phyloP scores from a whole-genome alignment of 192 early-diverging fungal species.

The Backusella psychrophila region DNA sequence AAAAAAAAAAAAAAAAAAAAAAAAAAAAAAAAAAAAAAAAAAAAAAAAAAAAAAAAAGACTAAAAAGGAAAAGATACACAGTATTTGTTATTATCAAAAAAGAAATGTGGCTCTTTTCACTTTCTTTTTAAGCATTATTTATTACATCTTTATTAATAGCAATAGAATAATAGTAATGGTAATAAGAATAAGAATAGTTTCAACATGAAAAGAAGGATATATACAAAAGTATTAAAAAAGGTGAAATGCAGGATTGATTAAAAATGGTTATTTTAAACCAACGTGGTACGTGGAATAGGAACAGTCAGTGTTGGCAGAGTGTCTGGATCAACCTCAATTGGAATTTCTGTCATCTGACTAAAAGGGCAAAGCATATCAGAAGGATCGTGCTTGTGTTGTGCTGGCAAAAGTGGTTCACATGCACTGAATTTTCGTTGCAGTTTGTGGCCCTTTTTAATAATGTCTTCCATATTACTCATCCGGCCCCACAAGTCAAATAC shows the following conservation, averaged over 20 bases:
- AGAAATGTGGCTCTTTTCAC: not conserved
- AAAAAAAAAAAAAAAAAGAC: not conserved
- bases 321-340: not conserved
- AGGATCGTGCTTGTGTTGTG: constrained; percentile 22
- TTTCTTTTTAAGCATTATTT: not conserved
- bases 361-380: constrained; percentile 42
- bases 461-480: not conserved
- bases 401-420: constrained; percentile 24
- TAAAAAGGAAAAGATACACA: not conserved
- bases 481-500: constrained; percentile 50
- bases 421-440: constrained; percentile 42
- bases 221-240: not conserved
- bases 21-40: not conserved
- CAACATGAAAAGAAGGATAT: not conserved
- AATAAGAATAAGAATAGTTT: not conserved
- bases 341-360: constrained; percentile 10
- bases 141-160: not conserved
- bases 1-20: not conserved
- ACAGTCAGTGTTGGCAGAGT: not conserved
- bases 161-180: not conserved
- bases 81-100: not conserved
- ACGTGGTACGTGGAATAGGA: not conserved
- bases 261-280: not conserved
- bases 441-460: constrained; percentile 33
- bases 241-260: not conserved